A percentile compares a stretch with the other conserved stretches of the same genome.
phyloP scores from a whole-genome alignment of 805 yeast genomes.

The Suhomyces xylopsoci region DNA sequence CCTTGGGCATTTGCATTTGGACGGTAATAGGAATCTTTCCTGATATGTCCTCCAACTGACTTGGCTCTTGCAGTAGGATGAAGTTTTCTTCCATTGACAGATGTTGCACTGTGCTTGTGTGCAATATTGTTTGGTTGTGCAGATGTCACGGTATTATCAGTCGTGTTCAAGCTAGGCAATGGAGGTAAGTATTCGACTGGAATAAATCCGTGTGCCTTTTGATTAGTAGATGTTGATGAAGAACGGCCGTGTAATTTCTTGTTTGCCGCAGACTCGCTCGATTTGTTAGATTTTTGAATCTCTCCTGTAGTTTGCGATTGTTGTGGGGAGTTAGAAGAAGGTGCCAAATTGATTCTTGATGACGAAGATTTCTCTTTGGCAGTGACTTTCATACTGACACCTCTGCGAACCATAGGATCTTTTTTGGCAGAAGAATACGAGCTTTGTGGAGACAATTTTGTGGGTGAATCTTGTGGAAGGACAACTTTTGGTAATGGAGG shows the following conservation, averaged over 20 bases:
- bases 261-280: neutral
- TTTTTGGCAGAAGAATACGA: conserved; percentile 14
- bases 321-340: conserved; percentile 2
- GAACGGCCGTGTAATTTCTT: conserved; percentile 17
- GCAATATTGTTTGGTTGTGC: neutral
- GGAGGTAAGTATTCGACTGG: conserved; percentile 45
- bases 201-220: conserved; percentile 36
- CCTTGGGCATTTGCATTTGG: conserved; percentile 4
- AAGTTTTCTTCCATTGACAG: conserved; percentile 27
- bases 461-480: conserved; percentile 8
- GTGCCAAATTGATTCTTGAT: conserved; percentile 7
- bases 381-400: conserved; percentile 60
- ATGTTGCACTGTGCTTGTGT: conserved; percentile 7
- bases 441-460: conserved; percentile 12
- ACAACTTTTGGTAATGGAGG: conserved; percentile 13
- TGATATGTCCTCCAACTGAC: conserved; percentile 62
- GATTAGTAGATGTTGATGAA: conserved; percentile 19
- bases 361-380: conserved; percentile 46
- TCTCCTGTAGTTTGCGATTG: conserved; percentile 1
- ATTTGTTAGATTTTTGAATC: neutral
- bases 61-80: conserved; percentile 90
- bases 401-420: conserved; percentile 55
- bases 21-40: conserved; percentile 53
- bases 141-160: neutral
- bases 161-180: conserved; percentile 36